Evolutionary conservation across 352 stramenopile species (phyloP).

Genomic region (Pythium chondricola): DNA sequence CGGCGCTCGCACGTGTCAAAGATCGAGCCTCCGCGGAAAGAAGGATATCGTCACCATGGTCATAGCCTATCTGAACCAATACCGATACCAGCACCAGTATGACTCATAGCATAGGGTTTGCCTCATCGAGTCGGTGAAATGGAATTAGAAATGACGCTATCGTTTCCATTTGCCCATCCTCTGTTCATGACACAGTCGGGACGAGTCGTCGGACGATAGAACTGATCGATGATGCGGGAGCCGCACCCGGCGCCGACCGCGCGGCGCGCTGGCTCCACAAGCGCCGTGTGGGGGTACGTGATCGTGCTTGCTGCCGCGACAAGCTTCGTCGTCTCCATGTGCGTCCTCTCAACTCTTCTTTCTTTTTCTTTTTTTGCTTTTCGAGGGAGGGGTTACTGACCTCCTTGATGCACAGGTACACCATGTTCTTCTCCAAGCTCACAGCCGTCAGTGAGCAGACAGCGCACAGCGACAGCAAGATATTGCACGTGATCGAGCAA

Average conservation of each 20-base stretch:
- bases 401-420: constrained; percentile 33
- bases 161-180: too few species aligned
- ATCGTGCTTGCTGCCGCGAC: constrained; percentile 44
- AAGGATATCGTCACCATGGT: too few species aligned
- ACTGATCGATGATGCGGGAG: too few species aligned
- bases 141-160: too few species aligned
- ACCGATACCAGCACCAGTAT: too few species aligned
- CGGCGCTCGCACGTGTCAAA: background rate
- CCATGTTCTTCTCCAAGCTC: constrained; percentile 69
- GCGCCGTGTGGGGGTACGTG: constrained; percentile 74
- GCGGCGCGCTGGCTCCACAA: constrained; percentile 56
- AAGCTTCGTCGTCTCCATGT: constrained; percentile 65
- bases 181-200: too few species aligned
- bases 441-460: background rate
- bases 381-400: background rate
- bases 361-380: background rate
- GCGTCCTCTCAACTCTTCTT: background rate
- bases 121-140: too few species aligned
- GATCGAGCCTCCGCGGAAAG: too few species aligned
- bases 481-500: constrained; percentile 40
- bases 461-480: background rate
- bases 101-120: too few species aligned
- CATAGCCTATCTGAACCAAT: too few species aligned
- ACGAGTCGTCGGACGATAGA: too few species aligned
- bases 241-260: too few species aligned